Evolutionary conservation across 352 stramenopile genomes (phyloP).

Genomic region (Globisporangium paroecandrum): DNA sequence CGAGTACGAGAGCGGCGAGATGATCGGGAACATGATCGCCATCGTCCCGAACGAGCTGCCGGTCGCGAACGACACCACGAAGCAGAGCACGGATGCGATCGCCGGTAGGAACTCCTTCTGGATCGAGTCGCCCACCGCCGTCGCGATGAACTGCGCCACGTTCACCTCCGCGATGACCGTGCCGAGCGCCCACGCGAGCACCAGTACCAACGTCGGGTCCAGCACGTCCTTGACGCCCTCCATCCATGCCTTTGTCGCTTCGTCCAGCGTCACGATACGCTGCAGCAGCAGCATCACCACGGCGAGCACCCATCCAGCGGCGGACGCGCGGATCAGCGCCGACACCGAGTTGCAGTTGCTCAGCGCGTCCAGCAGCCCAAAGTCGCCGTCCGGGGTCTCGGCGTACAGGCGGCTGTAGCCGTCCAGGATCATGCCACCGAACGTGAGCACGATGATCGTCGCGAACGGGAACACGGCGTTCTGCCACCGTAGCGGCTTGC

Average conservation of each 20-base stretch:
- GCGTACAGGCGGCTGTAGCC: conserved; percentile 52
- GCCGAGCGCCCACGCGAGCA: conserved; percentile 88
- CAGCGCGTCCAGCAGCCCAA: conserved; percentile 61
- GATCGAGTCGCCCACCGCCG: conserved; percentile 71
- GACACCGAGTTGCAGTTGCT: conserved; percentile 79
- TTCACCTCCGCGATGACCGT: conserved; percentile 84
- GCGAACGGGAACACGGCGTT: conserved; percentile 86
- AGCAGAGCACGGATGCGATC: conserved; percentile 83
- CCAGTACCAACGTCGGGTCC: conserved; percentile 86
- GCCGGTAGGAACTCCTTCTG: conserved; percentile 74
- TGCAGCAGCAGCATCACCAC: conserved; percentile 71
- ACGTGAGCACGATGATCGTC: conserved; percentile 79
- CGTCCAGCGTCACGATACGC: conserved; percentile 83
- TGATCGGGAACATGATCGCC: conserved; percentile 92
- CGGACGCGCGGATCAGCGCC: conserved; percentile 73
- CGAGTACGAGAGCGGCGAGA: conserved; percentile 79
- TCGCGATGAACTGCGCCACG: conserved; percentile 78
- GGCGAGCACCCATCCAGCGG: conserved; percentile 69
- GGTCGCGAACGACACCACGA: conserved; percentile 88
- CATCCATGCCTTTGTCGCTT: conserved; percentile 88
- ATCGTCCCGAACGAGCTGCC: conserved; percentile 90
- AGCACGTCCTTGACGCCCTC: conserved; percentile 91
- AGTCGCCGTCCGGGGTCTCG: conserved; percentile 42
- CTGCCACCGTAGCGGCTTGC: conserved; percentile 75
- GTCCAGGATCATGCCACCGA: conserved; percentile 87